A percentile compares a stretch with the other conserved stretches of the same genome.
These are phyloP conservation scores for Trametes hirsuta DNA, from an alignment of 1,284 basidiomycete genomes.

Conservation along the genomic window DNA sequence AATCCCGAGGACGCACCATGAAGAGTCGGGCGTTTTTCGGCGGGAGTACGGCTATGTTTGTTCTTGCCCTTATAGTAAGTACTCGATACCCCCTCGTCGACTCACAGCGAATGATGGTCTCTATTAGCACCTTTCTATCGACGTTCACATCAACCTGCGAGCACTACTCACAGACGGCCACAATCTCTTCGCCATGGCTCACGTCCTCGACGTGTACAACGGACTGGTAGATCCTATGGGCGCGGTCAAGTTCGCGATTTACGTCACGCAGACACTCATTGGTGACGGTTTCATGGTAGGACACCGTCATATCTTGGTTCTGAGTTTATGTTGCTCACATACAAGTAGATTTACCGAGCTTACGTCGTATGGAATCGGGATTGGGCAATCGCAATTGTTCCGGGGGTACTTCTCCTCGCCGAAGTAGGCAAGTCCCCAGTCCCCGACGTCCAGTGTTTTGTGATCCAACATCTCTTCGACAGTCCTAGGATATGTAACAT, in stretches of 20 bases:
- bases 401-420: constrained; percentile 4
- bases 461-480: background rate
- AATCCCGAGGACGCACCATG: background rate
- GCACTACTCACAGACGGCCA: background rate
- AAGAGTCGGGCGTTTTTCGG: background rate
- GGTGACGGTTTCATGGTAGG: constrained; percentile 19
- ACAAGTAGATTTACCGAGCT: constrained; percentile 12
- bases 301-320: too few species aligned
- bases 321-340: background rate
- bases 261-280: constrained; percentile 18
- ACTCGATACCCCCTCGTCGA: background rate
- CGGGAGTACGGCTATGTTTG: constrained; percentile 12
- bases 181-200: background rate
- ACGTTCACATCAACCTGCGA: background rate
- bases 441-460: too few species aligned
- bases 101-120: background rate
- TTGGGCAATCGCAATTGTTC: background rate
- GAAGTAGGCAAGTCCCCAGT: constrained; percentile 6
- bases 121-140: constrained; percentile 11
- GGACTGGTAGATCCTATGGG: constrained; percentile 4
- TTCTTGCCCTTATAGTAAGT: constrained; percentile 13
- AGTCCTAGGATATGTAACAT: constrained; percentile 1
- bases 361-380: constrained; percentile 15
- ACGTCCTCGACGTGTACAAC: constrained; percentile 1
- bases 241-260: constrained; percentile 12